These are phyloP conservation scores for Claviceps spartinae DNA, from an alignment of 2,329 filamentous ascomycete genomes.

Conservation along the genomic window DNA sequence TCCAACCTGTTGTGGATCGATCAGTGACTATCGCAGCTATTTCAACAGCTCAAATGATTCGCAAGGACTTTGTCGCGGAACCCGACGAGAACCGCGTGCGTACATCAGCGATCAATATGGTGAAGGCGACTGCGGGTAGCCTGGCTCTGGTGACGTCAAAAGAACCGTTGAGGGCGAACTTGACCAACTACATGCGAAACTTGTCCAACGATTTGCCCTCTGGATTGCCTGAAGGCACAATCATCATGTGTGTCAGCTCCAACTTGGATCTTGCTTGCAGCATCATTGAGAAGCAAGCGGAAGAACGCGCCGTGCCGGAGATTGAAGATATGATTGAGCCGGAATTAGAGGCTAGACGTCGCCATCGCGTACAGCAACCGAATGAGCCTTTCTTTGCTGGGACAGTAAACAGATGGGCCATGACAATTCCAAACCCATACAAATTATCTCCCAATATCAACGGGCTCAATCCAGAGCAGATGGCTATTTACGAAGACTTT, in stretches of 20 bases:
- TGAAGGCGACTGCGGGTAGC: constrained; percentile 85
- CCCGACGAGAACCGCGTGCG: constrained; percentile 77
- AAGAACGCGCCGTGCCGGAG: constrained; percentile 82
- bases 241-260: constrained; percentile 97
- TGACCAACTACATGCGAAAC: constrained; percentile 86
- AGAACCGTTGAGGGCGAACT: constrained; percentile 88
- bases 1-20: constrained; percentile 90
- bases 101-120: constrained; percentile 81
- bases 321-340: constrained; percentile 86
- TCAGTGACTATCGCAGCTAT: constrained; percentile 97
- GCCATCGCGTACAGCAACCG: constrained; percentile 60
- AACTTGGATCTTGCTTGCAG: constrained; percentile 88
- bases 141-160: constrained; percentile 96
- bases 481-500: constrained; percentile 95
- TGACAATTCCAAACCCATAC: constrained; percentile 87
- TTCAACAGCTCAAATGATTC: constrained; percentile 86
- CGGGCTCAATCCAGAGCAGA: constrained; percentile 79
- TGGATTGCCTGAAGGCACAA: constrained; percentile 81
- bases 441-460: constrained; percentile 56
- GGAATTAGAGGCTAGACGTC: constrained; percentile 64
- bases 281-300: constrained; percentile 90
- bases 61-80: constrained; percentile 93
- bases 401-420: constrained; percentile 76
- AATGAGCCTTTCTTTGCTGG: constrained; percentile 77
- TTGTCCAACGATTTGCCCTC: constrained; percentile 57